Evolutionary conservation across 768 basidiomycete species (phyloP).

Genomic region (Tricholoma sp.): DNA sequence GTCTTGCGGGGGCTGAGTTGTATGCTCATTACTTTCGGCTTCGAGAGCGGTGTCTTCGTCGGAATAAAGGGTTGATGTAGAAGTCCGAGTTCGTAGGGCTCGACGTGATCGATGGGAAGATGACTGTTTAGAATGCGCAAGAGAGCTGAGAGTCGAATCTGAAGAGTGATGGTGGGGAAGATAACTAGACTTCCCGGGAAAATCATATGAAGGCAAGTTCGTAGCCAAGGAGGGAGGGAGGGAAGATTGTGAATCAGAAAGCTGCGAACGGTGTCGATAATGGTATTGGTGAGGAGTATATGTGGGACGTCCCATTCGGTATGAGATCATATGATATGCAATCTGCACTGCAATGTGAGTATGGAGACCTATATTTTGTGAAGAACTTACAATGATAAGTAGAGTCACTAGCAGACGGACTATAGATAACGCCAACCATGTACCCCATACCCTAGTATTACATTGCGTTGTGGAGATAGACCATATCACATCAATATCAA

Average conservation of each 20-base stretch:
- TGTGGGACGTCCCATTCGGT: slow-evolving; percentile 19
- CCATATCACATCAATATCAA: slow-evolving; percentile 70
- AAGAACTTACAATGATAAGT: slow-evolving; percentile 44
- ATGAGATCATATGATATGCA: slow-evolving; percentile 22
- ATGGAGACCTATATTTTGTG: slow-evolving; percentile 1
- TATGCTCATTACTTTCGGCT: neutral
- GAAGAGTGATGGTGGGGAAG: slow-evolving; percentile 13
- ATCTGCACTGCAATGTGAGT: slow-evolving; percentile 15
- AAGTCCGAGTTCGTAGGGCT: slow-evolving; percentile 8
- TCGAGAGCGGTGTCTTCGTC: slow-evolving; percentile 9
- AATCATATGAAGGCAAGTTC: slow-evolving; percentile 3
- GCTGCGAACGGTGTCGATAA: slow-evolving; percentile 8
- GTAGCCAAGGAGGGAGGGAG: slow-evolving; percentile 14
- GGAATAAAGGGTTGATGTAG: slow-evolving; percentile 8
- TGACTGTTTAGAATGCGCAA: slow-evolving; percentile 14
- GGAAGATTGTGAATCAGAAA: slow-evolving; percentile 15
- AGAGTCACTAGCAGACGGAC: slow-evolving; percentile 51
- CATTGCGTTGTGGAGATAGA: slow-evolving; percentile 28
- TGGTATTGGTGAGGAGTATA: slow-evolving; percentile 12
- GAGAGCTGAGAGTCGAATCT: slow-evolving; percentile 17
- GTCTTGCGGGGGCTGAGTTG: slow-evolving; percentile 19
- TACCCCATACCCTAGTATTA: slow-evolving; percentile 37
- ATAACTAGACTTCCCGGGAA: neutral
- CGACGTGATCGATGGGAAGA: slow-evolving; percentile 9
- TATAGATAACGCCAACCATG: slow-evolving; percentile 51